A percentile compares a stretch with the other conserved stretches of the same genome.
Evolutionary conservation across 164 flowering plant genomes (phyloP).

Genomic region (Dillenia turbinata): DNA sequence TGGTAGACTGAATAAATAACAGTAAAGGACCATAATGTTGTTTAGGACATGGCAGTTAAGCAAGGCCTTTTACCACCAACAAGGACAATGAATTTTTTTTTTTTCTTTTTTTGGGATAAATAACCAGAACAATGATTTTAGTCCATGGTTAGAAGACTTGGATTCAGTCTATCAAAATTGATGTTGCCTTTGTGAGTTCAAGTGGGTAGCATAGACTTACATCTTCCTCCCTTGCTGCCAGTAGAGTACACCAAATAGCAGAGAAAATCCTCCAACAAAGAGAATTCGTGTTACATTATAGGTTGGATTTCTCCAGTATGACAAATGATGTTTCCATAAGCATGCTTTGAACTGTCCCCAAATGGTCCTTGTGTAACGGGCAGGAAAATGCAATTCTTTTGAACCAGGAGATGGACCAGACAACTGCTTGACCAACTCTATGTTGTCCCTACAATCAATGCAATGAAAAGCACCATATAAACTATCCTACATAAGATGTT

Average conservation of each 20-base stretch:
- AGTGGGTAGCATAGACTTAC: conserved; percentile 24
- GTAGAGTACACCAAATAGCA: conserved; percentile 39
- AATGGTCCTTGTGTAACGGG: conserved; percentile 40
- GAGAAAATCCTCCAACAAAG: conserved; percentile 21
- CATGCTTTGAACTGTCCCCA: conserved; percentile 68
- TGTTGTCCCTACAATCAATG: conserved; percentile 29
- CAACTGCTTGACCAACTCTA: conserved; percentile 28
- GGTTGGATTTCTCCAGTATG: conserved; percentile 71
- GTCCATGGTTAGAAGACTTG: too few relatives aligned
- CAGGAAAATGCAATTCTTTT: conserved; percentile 40
- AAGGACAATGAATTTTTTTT: too few relatives aligned
- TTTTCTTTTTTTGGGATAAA: too few relatives aligned
- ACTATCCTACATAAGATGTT: neutral
- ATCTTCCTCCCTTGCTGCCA: conserved; percentile 51
- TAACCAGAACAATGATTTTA: too few relatives aligned
- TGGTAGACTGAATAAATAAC: too few relatives aligned
- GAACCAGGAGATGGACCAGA: conserved; percentile 38
- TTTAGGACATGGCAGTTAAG: too few relatives aligned
- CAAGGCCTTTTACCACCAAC: too few relatives aligned
- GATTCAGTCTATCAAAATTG: too few relatives aligned
- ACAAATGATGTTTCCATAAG: conserved; percentile 62
- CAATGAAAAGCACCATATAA: neutral
- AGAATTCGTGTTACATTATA: conserved; percentile 41
- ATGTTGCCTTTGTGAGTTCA: too few relatives aligned
- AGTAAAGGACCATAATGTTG: too few relatives aligned